Evolutionary conservation across 768 basidiomycete species (phyloP).

Genomic region (Cytidiella melzeri): DNA sequence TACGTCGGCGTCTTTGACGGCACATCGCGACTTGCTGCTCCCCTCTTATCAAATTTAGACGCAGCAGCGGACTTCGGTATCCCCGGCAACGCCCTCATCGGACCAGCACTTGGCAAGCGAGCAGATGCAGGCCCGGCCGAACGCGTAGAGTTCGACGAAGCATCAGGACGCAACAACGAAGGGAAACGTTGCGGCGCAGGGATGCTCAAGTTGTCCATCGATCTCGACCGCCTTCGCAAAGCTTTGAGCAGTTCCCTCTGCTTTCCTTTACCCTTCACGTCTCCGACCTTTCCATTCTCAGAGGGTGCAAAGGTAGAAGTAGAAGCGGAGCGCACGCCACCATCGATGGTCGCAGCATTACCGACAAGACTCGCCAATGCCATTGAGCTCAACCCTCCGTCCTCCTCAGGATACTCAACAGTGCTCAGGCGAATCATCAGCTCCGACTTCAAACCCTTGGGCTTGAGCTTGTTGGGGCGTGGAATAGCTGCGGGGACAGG

Average conservation of each 20-base stretch:
- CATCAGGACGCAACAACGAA: conserved; percentile 10
- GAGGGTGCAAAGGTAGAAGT: no score
- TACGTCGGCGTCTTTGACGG: conserved; percentile 1
- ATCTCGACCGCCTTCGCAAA: conserved; percentile 17
- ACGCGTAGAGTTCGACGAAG: conserved; percentile 9
- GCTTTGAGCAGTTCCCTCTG: no score
- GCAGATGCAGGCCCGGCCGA: conserved; percentile 1
- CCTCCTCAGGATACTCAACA: conserved; percentile 5
- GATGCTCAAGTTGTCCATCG: conserved; percentile 15
- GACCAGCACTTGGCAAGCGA: neutral
- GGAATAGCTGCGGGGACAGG: conserved; percentile 13
- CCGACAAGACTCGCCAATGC: conserved; percentile 18
- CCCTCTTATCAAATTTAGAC: neutral
- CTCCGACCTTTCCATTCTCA: no score
- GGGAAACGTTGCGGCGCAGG: conserved; percentile 1
- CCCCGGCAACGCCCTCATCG: neutral
- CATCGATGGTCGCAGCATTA: conserved; percentile 12
- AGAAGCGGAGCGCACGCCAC: conserved; percentile 10
- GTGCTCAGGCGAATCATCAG: conserved; percentile 12
- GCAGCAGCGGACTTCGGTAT: neutral
- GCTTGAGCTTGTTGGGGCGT: conserved; percentile 13
- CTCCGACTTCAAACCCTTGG: conserved; percentile 10
- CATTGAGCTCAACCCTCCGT: conserved; percentile 11
- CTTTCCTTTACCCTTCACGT: no score
- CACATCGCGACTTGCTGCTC: neutral